Evolutionary conservation across 2,329 filamentous ascomycete species (phyloP).

Genomic region (Xylariaceae sp.): DNA sequence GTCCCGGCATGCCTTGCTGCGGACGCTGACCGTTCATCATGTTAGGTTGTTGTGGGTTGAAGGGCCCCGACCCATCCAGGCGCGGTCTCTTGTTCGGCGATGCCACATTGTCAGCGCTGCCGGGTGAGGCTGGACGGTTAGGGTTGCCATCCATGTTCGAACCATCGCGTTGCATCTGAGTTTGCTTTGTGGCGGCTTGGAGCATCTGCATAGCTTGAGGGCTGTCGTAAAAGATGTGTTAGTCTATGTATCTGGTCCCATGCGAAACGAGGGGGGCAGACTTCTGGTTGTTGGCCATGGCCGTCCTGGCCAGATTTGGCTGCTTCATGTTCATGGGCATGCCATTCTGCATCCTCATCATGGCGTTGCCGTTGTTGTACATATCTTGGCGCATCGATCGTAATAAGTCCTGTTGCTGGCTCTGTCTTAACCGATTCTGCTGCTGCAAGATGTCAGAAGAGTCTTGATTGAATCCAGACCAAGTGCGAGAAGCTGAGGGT

Average conservation of each 20-base stretch:
- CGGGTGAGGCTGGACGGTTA: constrained; percentile 72
- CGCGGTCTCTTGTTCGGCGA: constrained; percentile 88
- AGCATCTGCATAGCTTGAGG: constrained; percentile 68
- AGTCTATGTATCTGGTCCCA: constrained; percentile 8
- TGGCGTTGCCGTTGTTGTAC: constrained; percentile 48
- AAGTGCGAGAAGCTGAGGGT: constrained; percentile 5
- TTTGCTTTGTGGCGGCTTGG: constrained; percentile 58
- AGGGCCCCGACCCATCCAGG: constrained; percentile 63
- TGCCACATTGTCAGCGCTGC: constrained; percentile 76
- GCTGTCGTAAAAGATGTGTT: constrained; percentile 28
- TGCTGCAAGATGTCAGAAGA: constrained; percentile 37
- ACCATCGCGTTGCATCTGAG: constrained; percentile 80
- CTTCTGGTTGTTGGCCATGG: constrained; percentile 73
- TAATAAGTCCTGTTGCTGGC: constrained; percentile 68
- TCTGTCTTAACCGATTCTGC: constrained; percentile 66
- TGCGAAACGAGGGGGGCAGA: constrained; percentile 32
- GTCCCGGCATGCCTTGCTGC: constrained; percentile 61
- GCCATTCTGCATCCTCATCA: constrained; percentile 62
- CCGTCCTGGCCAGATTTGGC: constrained; percentile 60
- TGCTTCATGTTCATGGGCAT: constrained; percentile 54
- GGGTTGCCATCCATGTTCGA: constrained; percentile 82
- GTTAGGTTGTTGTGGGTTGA: constrained; percentile 61
- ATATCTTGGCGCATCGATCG: constrained; percentile 60
- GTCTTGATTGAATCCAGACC: constrained; percentile 10
- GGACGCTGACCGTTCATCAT: constrained; percentile 70